Conservation (phyloP, 176 grass and related monocot species). For the sorghum (Sorghum bicolor) region DNA sequence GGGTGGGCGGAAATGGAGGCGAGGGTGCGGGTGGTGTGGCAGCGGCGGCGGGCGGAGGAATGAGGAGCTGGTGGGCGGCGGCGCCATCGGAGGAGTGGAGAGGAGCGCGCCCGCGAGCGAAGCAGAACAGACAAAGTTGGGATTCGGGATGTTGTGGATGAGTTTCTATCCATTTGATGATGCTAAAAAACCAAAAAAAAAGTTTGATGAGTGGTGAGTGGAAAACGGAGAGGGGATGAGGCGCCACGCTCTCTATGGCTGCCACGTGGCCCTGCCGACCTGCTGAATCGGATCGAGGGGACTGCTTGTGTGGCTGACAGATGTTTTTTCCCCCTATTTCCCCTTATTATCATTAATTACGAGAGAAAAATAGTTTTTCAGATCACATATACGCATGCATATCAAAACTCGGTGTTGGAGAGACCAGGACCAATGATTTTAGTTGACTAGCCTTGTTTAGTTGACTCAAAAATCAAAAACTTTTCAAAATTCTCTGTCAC, state of each 20-base stretch:
- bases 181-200: background rate
- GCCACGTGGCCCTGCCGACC: background rate
- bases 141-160: too few relatives aligned
- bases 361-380: too few relatives aligned
- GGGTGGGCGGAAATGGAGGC: background rate
- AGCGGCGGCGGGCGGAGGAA: slow-evolving; percentile 33
- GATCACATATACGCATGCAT: too few relatives aligned
- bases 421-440: too few relatives aligned
- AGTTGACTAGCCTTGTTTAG: too few relatives aligned
- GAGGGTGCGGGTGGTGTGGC: background rate
- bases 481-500: too few relatives aligned
- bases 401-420: background rate
- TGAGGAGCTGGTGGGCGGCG: slow-evolving; percentile 27
- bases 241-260: background rate
- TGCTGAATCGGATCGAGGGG: background rate
- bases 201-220: background rate
- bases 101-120: background rate
- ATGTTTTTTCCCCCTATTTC: too few relatives aligned
- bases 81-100: slow-evolving; percentile 19
- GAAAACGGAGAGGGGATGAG: background rate
- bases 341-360: too few relatives aligned
- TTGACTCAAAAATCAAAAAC: too few relatives aligned
- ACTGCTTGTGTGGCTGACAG: too few relatives aligned
- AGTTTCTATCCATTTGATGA: background rate
- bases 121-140: too few relatives aligned